These are phyloP conservation scores for Fusarium cyanostomum DNA, from an alignment of 2,329 filamentous ascomycete species.

Conservation along the genomic window DNA sequence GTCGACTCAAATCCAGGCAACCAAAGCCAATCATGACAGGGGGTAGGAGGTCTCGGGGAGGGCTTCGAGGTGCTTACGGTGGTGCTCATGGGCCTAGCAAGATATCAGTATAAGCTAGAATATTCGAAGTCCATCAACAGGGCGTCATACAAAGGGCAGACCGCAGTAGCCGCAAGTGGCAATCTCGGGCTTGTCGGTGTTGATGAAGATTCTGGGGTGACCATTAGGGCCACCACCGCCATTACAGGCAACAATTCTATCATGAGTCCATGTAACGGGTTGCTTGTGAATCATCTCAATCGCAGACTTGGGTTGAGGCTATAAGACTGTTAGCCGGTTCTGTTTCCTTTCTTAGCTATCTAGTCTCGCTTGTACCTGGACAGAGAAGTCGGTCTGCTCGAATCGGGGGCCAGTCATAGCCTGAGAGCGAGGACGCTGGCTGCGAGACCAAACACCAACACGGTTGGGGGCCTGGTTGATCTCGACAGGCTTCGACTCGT, in stretches of 20 bases:
- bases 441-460: conserved; percentile 80
- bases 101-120: conserved; percentile 9
- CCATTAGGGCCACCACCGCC: conserved; percentile 90
- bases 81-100: conserved; percentile 84
- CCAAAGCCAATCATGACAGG: conserved; percentile 59
- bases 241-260: conserved; percentile 84
- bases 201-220: conserved; percentile 96
- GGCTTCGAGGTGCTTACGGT: conserved; percentile 85
- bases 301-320: conserved; percentile 90
- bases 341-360: conserved; percentile 8
- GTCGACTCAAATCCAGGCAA: conserved; percentile 20
- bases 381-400: conserved; percentile 93
- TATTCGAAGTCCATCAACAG: neutral
- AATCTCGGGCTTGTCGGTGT: conserved; percentile 96
- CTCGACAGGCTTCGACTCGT: conserved; percentile 56
- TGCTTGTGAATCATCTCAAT: conserved; percentile 97
- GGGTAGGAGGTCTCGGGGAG: conserved; percentile 84
- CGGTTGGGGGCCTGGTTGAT: conserved; percentile 88
- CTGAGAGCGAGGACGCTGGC: conserved; percentile 80
- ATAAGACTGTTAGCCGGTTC: conserved; percentile 37
- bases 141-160: conserved; percentile 81
- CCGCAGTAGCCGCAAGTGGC: conserved; percentile 92
- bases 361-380: conserved; percentile 73
- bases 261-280: conserved; percentile 90
- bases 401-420: conserved; percentile 96